Percentiles rank a stretch among this genome's conserved stretches.
phyloP scores from a whole-genome alignment of 257 asterid species.

The Plantago ovata region DNA sequence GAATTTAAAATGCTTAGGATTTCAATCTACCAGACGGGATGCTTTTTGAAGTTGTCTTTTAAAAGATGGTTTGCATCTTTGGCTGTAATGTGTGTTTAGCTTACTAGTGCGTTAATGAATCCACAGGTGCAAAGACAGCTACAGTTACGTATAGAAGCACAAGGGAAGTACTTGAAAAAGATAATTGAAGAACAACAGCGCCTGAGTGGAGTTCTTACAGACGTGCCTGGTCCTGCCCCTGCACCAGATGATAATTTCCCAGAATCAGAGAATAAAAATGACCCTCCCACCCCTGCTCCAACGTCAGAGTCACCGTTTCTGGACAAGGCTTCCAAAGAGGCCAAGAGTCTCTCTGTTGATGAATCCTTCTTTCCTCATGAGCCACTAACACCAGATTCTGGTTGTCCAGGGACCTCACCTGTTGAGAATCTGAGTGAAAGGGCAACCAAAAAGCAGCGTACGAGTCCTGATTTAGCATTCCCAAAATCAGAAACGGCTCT shows the following conservation, averaged over 20 bases:
- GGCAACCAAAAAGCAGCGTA: slow-evolving; percentile 46
- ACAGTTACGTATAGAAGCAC: slow-evolving; percentile 91
- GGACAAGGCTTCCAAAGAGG: slow-evolving; percentile 48
- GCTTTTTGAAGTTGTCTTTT: no score
- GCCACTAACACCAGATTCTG: slow-evolving; percentile 86
- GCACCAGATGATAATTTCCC: slow-evolving; percentile 31
- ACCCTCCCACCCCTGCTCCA: slow-evolving; percentile 81
- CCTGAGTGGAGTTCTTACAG: slow-evolving; percentile 65
- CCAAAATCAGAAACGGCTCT: slow-evolving; percentile 35
- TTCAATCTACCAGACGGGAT: no score
- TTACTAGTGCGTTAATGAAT: slow-evolving; percentile 7
- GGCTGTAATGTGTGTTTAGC: neutral
- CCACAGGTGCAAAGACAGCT: slow-evolving; percentile 89
- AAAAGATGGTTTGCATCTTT: neutral
- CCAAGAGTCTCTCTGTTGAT: slow-evolving; percentile 54
- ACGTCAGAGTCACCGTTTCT: slow-evolving; percentile 53
- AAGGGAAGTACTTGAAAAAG: slow-evolving; percentile 86
- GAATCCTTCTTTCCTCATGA: slow-evolving; percentile 75
- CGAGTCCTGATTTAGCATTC: slow-evolving; percentile 29
- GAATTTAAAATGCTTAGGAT: no score
- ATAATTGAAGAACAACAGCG: slow-evolving; percentile 93
- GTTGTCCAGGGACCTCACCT: slow-evolving; percentile 32
- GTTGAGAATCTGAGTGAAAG: slow-evolving; percentile 38
- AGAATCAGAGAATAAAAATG: slow-evolving; percentile 47
- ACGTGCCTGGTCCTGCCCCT: slow-evolving; percentile 45